A percentile compares a stretch with the other conserved stretches of the same genome.
Conservation (phyloP, 2,329 filamentous ascomycete species). For the Albifimbria verrucaria region DNA sequence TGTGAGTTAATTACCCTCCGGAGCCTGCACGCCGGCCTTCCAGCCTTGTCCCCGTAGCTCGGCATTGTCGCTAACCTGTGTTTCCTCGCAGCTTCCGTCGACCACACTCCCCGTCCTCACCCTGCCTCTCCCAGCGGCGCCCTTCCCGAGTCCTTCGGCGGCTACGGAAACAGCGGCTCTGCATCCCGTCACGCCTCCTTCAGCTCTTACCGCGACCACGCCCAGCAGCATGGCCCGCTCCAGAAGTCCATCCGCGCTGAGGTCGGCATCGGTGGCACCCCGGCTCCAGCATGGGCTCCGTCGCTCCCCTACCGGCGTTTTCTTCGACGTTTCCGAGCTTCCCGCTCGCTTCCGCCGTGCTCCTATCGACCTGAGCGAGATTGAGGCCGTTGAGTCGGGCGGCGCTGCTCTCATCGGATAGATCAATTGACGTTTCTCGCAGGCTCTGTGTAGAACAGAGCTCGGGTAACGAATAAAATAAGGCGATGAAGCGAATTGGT, state of each 20-base stretch:
- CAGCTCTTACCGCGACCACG: slow-evolving; percentile 73
- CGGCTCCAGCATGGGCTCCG: slow-evolving; percentile 68
- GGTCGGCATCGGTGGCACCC: slow-evolving; percentile 56
- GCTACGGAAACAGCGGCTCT: slow-evolving; percentile 25
- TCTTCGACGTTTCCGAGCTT: slow-evolving; percentile 86
- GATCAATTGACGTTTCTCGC: neutral
- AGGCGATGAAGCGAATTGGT: neutral
- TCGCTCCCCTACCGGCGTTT: slow-evolving; percentile 70
- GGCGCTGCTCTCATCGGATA: slow-evolving; percentile 63
- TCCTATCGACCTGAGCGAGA: slow-evolving; percentile 76
- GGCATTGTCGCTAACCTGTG: no score
- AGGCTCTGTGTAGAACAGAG: neutral
- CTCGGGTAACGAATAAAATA: neutral
- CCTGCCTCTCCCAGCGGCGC: slow-evolving; percentile 65
- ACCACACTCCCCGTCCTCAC: slow-evolving; percentile 72
- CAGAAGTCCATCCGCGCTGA: slow-evolving; percentile 49
- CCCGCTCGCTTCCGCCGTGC: slow-evolving; percentile 77
- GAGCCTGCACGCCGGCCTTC: no score
- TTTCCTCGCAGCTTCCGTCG: slow-evolving; percentile 55
- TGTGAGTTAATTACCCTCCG: no score
- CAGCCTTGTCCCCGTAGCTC: no score
- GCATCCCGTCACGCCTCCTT: slow-evolving; percentile 57
- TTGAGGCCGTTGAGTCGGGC: slow-evolving; percentile 92
- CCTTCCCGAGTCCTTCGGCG: slow-evolving; percentile 54
- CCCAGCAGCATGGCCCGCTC: slow-evolving; percentile 74